These are phyloP conservation scores for Podaxis sp. DNA, from an alignment of 768 basidiomycete species.

Conservation along the genomic window DNA sequence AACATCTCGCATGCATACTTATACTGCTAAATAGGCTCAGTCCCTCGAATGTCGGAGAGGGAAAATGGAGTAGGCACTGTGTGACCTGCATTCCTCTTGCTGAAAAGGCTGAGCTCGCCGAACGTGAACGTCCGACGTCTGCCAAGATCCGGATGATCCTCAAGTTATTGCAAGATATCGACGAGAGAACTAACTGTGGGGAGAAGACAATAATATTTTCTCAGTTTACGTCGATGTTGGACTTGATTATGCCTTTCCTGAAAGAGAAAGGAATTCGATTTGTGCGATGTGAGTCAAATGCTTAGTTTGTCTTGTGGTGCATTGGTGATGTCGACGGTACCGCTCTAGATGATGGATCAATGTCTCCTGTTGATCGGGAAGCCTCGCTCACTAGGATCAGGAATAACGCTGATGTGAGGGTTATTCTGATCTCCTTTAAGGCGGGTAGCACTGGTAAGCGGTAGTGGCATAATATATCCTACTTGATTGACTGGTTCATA, in stretches of 20 bases:
- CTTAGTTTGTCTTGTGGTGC: conserved; percentile 8
- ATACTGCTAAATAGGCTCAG: conserved; percentile 33
- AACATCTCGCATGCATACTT: background rate
- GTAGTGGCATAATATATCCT: background rate
- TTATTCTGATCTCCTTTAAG: conserved; percentile 96
- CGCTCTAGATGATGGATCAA: conserved; percentile 82
- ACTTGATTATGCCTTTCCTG: conserved; percentile 86
- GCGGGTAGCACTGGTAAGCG: conserved; percentile 86
- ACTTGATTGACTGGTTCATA: conserved; percentile 10
- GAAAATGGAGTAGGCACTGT: conserved; percentile 52
- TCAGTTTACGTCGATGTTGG: conserved; percentile 87
- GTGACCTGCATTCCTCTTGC: conserved; percentile 57
- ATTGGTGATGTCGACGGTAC: conserved; percentile 4
- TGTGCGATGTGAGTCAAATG: conserved; percentile 74
- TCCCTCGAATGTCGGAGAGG: conserved; percentile 35
- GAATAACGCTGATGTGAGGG: conserved; percentile 51
- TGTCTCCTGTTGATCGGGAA: conserved; percentile 77
- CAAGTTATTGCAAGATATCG: conserved; percentile 66
- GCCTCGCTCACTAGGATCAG: conserved; percentile 73
- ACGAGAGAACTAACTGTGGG: conserved; percentile 49
- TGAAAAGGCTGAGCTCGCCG: conserved; percentile 44
- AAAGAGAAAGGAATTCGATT: conserved; percentile 63
- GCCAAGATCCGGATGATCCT: conserved; percentile 88
- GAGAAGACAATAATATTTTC: conserved; percentile 98
- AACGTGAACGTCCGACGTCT: conserved; percentile 63